Percentiles rank a stretch among this genome's conserved stretches.
Evolutionary conservation across 2,329 filamentous ascomycete genomes (phyloP).

Genomic region (Alternaria sp.): DNA sequence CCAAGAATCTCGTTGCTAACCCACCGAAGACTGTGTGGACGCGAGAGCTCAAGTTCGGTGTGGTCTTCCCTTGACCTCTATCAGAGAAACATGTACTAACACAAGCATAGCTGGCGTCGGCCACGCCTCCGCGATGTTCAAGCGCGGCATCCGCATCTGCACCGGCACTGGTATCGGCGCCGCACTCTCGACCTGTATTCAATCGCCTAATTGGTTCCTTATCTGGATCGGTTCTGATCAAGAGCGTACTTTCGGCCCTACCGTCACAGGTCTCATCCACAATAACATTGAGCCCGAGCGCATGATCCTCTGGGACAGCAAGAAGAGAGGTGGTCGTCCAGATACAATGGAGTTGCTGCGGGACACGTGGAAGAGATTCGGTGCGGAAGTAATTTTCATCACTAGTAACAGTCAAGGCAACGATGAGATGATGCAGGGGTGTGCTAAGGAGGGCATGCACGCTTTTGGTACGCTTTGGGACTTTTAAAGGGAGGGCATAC

Average conservation of each 20-base stretch:
- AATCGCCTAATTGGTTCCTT: constrained; percentile 48
- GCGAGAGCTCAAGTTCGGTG: constrained; percentile 49
- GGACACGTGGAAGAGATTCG: constrained; percentile 46
- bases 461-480: constrained; percentile 51
- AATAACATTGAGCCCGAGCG: constrained; percentile 48
- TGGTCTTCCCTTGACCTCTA: constrained; percentile 3
- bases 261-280: constrained; percentile 43
- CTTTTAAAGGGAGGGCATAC: constrained; percentile 25
- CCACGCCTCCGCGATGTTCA: constrained; percentile 50
- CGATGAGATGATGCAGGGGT: constrained; percentile 52
- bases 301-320: constrained; percentile 51
- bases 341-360: constrained; percentile 46
- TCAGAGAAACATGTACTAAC: constrained; percentile 21
- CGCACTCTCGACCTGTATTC: constrained; percentile 49
- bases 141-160: constrained; percentile 48
- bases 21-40: constrained; percentile 49
- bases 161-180: constrained; percentile 50
- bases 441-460: constrained; percentile 42
- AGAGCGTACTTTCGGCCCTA: constrained; percentile 48
- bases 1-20: constrained; percentile 42
- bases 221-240: constrained; percentile 52
- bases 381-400: constrained; percentile 50
- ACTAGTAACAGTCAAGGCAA: constrained; percentile 49
- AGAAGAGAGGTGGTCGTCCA: constrained; percentile 47
- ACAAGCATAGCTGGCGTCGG: constrained; percentile 42